Base-by-base conservation (phyloP, 345 rosid genomes). In the Boechera stricta region DNA sequence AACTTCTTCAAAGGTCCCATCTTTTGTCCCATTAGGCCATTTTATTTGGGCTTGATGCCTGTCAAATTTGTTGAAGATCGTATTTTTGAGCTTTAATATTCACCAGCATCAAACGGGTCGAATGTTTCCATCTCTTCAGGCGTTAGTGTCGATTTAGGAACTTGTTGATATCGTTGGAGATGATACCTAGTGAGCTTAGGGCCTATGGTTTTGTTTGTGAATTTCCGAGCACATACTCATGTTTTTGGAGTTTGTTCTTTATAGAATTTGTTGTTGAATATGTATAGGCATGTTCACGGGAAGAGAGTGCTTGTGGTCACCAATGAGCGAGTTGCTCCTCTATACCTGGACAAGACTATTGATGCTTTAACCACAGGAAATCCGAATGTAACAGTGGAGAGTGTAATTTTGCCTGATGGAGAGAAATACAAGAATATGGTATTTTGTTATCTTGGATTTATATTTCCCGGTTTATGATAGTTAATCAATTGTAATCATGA, bases 271-370 rank as follows among this genome's bases (percentile, higher is more conserved):
- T 47, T 49, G 35, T 65, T 57, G n/a, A 38, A 7, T 59, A 48
- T 62, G 26, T 36, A 32, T 67, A 95, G 98, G 87, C 98, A 95
- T 83, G 88, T 93, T 64, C 97, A 88, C 69, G 99, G 99, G 2
- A 95, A 93, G 90, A 88, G 83, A 85, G 94, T 95, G 68, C 97
- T 95, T 39, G 94, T 95, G 48, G 99, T 90, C 35, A 95, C 99
- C 33, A 95, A 92, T 44, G 83, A 77, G 13, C 88, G 85, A 7
- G 87, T 95, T 64, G 98, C 81, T 9, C 90, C 94, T 10, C 62
- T 95, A 1, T 93, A 91, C 80, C 84, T 93, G 64, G 94, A 90
- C 77, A 92, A 84, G 88, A 92, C 90, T 67, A 64, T 89, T 15
- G 85, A 95, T 58, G 86, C 96, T 57, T 86, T 95, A 64, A 91